These are phyloP conservation scores for Kazachstania sp. DNA, from an alignment of 1,139 yeast genomes.

Conservation along the genomic window DNA sequence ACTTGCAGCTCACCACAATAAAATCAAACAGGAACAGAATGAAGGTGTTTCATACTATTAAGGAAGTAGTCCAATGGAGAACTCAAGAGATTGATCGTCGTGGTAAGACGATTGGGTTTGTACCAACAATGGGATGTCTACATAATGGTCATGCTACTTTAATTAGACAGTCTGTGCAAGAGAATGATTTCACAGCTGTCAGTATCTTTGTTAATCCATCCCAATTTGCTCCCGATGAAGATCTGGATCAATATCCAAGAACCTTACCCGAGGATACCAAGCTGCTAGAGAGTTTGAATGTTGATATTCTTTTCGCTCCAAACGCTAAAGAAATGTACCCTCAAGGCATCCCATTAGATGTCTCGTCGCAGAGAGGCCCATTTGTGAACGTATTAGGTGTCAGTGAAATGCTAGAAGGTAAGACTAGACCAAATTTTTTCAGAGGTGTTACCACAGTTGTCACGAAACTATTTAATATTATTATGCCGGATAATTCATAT, in stretches of 20 bases:
- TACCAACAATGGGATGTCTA: constrained; percentile 36
- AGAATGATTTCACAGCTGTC: constrained; percentile 66
- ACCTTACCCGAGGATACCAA: constrained; percentile 60
- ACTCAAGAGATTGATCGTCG: constrained; percentile 10
- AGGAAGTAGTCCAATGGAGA: constrained; percentile 23
- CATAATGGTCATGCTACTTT: constrained; percentile 33
- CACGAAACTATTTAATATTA: constrained; percentile 70
- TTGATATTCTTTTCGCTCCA: constrained; percentile 75
- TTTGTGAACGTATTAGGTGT: constrained; percentile 74
- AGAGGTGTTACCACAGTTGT: constrained; percentile 96
- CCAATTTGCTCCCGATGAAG: constrained; percentile 93
- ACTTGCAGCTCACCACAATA: too few species aligned
- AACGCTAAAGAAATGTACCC: constrained; percentile 83
- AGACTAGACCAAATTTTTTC: constrained; percentile 81
- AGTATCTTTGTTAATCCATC: constrained; percentile 94
- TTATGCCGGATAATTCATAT: constrained; percentile 65
- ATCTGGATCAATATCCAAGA: constrained; percentile 78
- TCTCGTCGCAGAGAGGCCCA: constrained; percentile 61
- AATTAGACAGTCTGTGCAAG: constrained; percentile 42
- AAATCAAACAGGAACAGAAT: constrained; percentile 8
- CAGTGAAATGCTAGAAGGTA: constrained; percentile 83
- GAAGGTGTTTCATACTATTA: constrained; percentile 21
- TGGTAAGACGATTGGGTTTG: constrained; percentile 23
- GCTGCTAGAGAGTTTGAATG: constrained; percentile 37
- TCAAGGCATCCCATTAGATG: constrained; percentile 68